phyloP scores from a whole-genome alignment of 129 eudicot genomes.

The Artemisia tridentata region DNA sequence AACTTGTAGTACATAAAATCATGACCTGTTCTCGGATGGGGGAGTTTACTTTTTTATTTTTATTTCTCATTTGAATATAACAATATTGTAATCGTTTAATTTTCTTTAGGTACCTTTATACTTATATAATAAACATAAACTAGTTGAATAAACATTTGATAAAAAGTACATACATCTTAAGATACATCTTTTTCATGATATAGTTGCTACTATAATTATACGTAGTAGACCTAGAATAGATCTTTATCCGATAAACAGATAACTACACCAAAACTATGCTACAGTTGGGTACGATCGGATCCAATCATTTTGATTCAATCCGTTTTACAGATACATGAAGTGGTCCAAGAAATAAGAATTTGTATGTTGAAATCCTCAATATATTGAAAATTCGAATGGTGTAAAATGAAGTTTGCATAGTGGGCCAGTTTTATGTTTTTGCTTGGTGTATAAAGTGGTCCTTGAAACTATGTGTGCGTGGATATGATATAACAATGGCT shows the following conservation, averaged over 20 bases:
- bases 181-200: no score
- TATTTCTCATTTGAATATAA: no score
- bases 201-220: no score
- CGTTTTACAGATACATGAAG: not conserved
- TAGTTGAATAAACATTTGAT: no score
- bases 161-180: no score
- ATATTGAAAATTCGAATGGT: conserved; percentile 15
- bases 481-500: conserved; percentile 2
- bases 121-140: no score
- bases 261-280: not conserved
- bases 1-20: no score
- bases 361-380: conserved; percentile 27
- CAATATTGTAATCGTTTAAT: no score
- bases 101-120: no score
- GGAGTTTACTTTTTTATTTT: no score
- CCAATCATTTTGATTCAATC: not conserved
- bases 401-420: conserved; percentile 19
- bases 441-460: conserved; percentile 34
- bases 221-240: no score
- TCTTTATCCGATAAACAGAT: not conserved
- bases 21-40: no score
- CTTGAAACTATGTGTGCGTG: conserved; percentile 25
- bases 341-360: conserved; percentile 33
- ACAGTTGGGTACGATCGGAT: not conserved
- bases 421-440: conserved; percentile 18